Percentiles rank a stretch among this genome's conserved stretches.
These are phyloP conservation scores for Aspergillus fijiensis DNA, from an alignment of 2,329 filamentous ascomycete genomes.

Conservation along the genomic window DNA sequence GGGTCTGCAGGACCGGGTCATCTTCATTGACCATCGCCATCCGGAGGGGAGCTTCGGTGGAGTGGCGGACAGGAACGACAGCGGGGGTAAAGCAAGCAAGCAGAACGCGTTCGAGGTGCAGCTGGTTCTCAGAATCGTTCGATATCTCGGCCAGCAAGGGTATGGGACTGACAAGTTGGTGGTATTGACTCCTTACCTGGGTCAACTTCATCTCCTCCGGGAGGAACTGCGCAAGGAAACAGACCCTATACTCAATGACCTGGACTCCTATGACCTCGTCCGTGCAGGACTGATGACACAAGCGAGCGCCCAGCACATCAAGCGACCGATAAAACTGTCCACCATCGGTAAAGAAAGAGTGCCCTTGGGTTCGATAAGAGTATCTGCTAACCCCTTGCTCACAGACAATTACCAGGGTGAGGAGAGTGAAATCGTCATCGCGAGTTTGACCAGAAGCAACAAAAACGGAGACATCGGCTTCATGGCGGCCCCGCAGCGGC, in stretches of 20 bases:
- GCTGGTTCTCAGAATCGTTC: conserved; percentile 65
- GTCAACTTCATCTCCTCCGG: conserved; percentile 61
- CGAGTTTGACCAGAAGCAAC: conserved; percentile 68
- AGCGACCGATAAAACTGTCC: conserved; percentile 59
- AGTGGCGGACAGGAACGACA: conserved; percentile 54
- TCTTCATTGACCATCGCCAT: conserved; percentile 65
- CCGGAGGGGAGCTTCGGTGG: conserved; percentile 50
- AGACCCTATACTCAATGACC: conserved; percentile 66
- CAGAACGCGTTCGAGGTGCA: conserved; percentile 64
- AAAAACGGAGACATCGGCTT: conserved; percentile 65
- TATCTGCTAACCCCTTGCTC: too few species aligned
- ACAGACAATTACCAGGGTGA: conserved; percentile 81
- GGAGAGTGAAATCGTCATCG: conserved; percentile 71
- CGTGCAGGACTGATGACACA: conserved; percentile 61
- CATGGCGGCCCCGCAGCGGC: conserved; percentile 62
- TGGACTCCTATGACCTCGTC: conserved; percentile 64
- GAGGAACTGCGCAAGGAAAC: conserved; percentile 56
- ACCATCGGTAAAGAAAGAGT: conserved; percentile 67
- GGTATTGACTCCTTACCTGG: conserved; percentile 70
- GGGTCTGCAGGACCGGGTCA: conserved; percentile 60
- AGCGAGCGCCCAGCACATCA: conserved; percentile 53
- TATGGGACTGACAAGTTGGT: conserved; percentile 66
- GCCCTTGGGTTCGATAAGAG: too few species aligned
- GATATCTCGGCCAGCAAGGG: conserved; percentile 69
- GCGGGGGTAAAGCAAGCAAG: conserved; percentile 54